phyloP scores from a whole-genome alignment of 2,329 filamentous ascomycete genomes.

The Neofusicoccum ribis region DNA sequence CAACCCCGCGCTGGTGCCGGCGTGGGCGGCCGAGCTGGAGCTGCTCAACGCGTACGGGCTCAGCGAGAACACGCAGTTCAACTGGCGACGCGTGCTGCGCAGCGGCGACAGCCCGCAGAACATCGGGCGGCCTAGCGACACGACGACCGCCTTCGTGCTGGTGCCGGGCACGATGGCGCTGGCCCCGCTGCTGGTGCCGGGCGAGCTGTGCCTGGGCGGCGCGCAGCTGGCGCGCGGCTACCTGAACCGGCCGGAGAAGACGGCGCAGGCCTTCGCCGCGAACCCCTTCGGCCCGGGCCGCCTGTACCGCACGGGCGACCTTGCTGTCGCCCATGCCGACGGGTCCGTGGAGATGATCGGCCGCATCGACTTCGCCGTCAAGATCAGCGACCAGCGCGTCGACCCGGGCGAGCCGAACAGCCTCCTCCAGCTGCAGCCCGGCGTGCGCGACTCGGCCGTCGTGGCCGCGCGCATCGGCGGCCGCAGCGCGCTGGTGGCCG shows the following conservation, averaged over 20 bases:
- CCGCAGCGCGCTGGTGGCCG: constrained; percentile 41
- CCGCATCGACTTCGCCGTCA: constrained; percentile 18
- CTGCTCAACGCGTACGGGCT: constrained; percentile 44
- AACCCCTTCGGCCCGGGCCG: constrained; percentile 22
- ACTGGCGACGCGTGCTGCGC: not conserved
- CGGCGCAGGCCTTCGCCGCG: constrained; percentile 15
- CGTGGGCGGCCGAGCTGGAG: constrained; percentile 37
- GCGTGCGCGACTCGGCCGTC: not conserved
- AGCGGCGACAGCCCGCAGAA: not conserved
- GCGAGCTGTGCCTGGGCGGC: constrained; percentile 72
- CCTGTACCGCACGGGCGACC: constrained; percentile 21
- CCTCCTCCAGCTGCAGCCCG: not conserved
- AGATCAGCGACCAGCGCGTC: constrained; percentile 20
- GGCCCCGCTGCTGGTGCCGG: constrained; percentile 32
- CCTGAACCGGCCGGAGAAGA: constrained; percentile 17
- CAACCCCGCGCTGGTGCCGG: constrained; percentile 37
- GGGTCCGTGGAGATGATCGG: constrained; percentile 19
- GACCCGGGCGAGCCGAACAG: constrained; percentile 11
- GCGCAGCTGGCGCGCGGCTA: too few species aligned
- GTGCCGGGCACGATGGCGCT: constrained; percentile 12
- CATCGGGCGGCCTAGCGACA: not conserved
- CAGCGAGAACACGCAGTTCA: constrained; percentile 32
- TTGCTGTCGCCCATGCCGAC: constrained; percentile 1
- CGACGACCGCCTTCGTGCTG: constrained; percentile 19
- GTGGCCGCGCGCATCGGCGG: not conserved